phyloP scores from a whole-genome alignment of 2,329 filamentous ascomycete species.

The Aspergillus sp. region DNA sequence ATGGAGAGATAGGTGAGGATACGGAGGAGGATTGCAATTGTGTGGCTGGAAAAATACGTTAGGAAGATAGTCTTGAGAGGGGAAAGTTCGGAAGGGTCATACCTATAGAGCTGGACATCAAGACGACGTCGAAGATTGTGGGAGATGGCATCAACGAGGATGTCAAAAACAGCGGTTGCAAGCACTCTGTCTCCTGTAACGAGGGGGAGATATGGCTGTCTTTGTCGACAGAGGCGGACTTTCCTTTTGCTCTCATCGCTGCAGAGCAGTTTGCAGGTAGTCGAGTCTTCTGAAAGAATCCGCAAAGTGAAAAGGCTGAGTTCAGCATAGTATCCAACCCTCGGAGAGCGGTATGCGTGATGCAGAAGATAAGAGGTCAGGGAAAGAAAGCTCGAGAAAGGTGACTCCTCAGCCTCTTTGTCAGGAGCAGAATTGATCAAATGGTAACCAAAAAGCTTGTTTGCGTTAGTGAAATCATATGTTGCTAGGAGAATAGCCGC shows the following conservation, averaged over 20 bases:
- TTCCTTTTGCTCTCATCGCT: constrained; percentile 70
- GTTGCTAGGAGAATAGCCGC: constrained; percentile 78
- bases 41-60: constrained; percentile 50
- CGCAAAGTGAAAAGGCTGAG: constrained; percentile 82
- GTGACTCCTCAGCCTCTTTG: constrained; percentile 64
- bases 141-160: constrained; percentile 86
- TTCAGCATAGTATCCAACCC: constrained; percentile 79
- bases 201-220: constrained; percentile 78
- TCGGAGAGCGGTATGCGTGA: constrained; percentile 80
- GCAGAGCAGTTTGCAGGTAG: constrained; percentile 79
- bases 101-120: constrained; percentile 80
- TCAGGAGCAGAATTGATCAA: constrained; percentile 66
- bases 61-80: background rate
- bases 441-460: constrained; percentile 91
- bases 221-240: constrained; percentile 84
- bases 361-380: constrained; percentile 90
- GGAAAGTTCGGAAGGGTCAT: constrained; percentile 10
- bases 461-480: constrained; percentile 91
- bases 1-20: constrained; percentile 81
- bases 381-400: constrained; percentile 80
- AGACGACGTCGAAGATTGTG: constrained; percentile 87
- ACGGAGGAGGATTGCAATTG: constrained; percentile 77
- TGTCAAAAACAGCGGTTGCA: constrained; percentile 75
- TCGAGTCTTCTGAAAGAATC: constrained; percentile 80
- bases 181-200: constrained; percentile 71